Evolutionary conservation across 768 basidiomycete species (phyloP), one percentile per base, ranked within the genome.

Genomic region (Tulasnella sp.): DNA sequence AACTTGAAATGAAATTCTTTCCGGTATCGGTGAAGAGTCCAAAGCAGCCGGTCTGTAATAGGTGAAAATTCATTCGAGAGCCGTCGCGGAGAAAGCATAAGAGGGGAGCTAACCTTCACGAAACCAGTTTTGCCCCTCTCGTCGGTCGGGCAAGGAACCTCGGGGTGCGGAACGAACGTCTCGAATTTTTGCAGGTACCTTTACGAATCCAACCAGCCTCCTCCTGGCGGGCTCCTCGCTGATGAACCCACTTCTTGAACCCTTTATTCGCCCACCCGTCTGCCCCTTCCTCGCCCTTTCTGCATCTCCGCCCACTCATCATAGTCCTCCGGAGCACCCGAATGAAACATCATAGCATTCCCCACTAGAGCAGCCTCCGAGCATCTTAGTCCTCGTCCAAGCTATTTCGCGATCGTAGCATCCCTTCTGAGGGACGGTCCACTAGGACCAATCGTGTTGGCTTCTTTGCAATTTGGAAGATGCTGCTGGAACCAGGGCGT

Each of bases 321-420:
- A 49, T 79, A 80, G 40, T 80, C 79, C 12, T 49, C 37, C 19
- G 79, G 38, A 42, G 45, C 14, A 17, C 45, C 45, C 15, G 22
- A 19, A 15, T 80, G 77, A 52, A 68, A 85, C 86, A 84, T 84
- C 81, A 83, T 82, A 0, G 91, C 91, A 79, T n/a, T 92, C 22
- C 91, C 68, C 91, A 86, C 91, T 91, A 34, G 91, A 91, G 6
- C 93, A 85, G 80, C 91, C 91, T 38, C 91, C 91, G 7, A 93
- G 85, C 81, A 93, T 84, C 80, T 89, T 91, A 1, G 83, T 91
- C 82, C 84, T 79, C 83, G 84, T 25, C 85, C 85, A 39, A 83
- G 84, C 1, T 88, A 87, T 77, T 86, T 82, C 6, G 79, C 76
- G 49, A 34, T 42, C 34, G 15, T 75, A 34, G 2, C 36, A 37